Percentiles rank a stretch among this genome's conserved stretches.
Conservation (phyloP, 2,329 filamentous ascomycete genomes). For the Raffaelea albimanens region DNA sequence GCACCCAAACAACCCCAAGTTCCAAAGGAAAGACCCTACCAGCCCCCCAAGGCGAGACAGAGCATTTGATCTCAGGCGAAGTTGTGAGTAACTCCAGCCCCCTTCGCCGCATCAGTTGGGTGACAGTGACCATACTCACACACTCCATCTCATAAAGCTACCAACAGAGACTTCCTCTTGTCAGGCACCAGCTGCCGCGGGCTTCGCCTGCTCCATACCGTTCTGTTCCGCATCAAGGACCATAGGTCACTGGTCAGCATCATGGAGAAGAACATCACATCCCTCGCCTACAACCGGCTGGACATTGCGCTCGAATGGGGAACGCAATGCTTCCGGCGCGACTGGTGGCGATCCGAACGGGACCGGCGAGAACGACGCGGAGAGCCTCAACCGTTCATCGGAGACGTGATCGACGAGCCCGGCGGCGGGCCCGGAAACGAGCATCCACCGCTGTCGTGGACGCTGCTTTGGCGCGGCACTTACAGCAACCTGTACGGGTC, state of each 20-base stretch:
- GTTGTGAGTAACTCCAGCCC: too few relatives aligned
- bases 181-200: conserved; percentile 3
- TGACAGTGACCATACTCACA: too few relatives aligned
- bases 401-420: conserved; percentile 3
- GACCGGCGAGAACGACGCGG: conserved; percentile 1
- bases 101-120: too few relatives aligned
- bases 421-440: background rate
- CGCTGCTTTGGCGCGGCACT: conserved; percentile 11
- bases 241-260: conserved; percentile 19
- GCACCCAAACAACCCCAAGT: too few relatives aligned
- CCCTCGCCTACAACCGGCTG: conserved; percentile 14
- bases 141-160: background rate
- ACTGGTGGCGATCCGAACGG: too few relatives aligned
- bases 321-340: too few relatives aligned
- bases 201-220: background rate
- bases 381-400: conserved; percentile 7
- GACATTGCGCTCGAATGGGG: conserved; percentile 1
- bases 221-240: background rate
- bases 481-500: conserved; percentile 14
- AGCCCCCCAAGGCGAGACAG: too few relatives aligned
- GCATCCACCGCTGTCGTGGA: conserved; percentile 14
- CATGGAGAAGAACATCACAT: conserved; percentile 25
- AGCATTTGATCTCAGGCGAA: too few relatives aligned
- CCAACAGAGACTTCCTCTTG: conserved; percentile 3
- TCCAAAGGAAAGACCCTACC: too few relatives aligned